Base-by-base conservation (phyloP, 129 eudicot species). In the Smallanthus sonchifolius region DNA sequence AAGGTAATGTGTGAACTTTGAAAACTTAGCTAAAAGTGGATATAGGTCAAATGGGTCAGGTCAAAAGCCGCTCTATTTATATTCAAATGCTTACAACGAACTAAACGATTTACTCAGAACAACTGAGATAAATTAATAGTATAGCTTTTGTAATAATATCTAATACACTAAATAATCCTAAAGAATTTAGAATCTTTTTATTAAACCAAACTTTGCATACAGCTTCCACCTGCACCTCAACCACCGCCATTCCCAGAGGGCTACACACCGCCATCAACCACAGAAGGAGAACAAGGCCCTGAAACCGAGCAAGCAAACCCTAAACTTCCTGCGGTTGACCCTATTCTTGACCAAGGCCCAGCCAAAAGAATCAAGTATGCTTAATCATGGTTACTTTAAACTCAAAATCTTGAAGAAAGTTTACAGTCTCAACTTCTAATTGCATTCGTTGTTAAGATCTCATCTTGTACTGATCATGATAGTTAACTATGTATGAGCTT, bases 181-280 rank as follows among this genome's bases (percentile, higher is more conserved):
- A 60, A 30, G 16, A 57, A 57, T 28, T 36, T 35, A 35, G 19
- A 62, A 35, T 24, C 4, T 19, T 60, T 43, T 61, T 67, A 39
- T 49, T 74, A 45, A 75, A 65, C 74, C 35, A 14, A 66, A 76
- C 10, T 40, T 54, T 37, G 36, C 68, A 55, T 79, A 61, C 85
- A 92, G 97, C 93, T 92, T 11, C 96, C 90, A 8, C 88, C 96
- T 8, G 91, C 92, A 7, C 96, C 97, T 16, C 96, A 86, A 10
- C 97, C 97, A 8, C 97, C 97, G 3, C 89, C 96, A 4, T 92
- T 92, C 63, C 97, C 97, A 0, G 97, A 92, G 65, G 97, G 97
- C 49, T 91, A 91, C 74, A 63, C 77, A 20, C 96, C 93, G 10
- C 91, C 87, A 68, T 72, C 84, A 44, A 73, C 83, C 36, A 79